phyloP scores from a whole-genome alignment of 805 yeast genomes.

The Clavispora vitiphila region DNA sequence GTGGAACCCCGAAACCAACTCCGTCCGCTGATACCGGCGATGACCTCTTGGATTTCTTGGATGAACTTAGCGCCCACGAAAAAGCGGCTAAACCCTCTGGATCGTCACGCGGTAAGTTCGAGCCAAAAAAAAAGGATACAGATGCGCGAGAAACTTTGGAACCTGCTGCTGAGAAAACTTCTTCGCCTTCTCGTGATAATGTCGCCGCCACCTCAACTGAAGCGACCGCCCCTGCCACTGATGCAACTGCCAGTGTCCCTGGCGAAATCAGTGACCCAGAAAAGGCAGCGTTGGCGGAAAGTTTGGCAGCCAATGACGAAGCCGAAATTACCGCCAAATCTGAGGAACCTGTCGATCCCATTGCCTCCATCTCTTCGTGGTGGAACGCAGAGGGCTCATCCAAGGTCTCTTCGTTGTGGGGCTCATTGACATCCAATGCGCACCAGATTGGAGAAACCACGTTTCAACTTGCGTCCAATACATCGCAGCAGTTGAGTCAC shows the following conservation, averaged over 20 bases:
- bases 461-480: slow-evolving; percentile 43
- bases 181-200: not conserved
- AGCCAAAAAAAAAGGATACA: slow-evolving; percentile 24
- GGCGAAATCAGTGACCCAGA: not conserved
- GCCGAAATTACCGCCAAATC: slow-evolving; percentile 1
- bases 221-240: not conserved
- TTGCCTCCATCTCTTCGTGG: slow-evolving; percentile 65
- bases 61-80: slow-evolving; percentile 66
- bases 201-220: not conserved
- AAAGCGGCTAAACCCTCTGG: slow-evolving; percentile 19
- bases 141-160: not conserved
- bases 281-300: not conserved
- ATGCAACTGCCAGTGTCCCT: not conserved
- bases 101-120: slow-evolving; percentile 23
- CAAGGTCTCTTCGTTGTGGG: slow-evolving; percentile 65
- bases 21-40: slow-evolving; percentile 39
- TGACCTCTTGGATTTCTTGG: slow-evolving; percentile 53
- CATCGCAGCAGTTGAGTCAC: slow-evolving; percentile 37
- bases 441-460: slow-evolving; percentile 46
- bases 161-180: not conserved
- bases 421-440: slow-evolving; percentile 53
- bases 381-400: slow-evolving; percentile 68
- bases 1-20: slow-evolving; percentile 13
- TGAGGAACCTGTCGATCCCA: slow-evolving; percentile 45
- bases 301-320: not conserved